Evolutionary conservation across 2,329 filamentous ascomycete species (phyloP).

Genomic region (Neobulgaria alba): DNA sequence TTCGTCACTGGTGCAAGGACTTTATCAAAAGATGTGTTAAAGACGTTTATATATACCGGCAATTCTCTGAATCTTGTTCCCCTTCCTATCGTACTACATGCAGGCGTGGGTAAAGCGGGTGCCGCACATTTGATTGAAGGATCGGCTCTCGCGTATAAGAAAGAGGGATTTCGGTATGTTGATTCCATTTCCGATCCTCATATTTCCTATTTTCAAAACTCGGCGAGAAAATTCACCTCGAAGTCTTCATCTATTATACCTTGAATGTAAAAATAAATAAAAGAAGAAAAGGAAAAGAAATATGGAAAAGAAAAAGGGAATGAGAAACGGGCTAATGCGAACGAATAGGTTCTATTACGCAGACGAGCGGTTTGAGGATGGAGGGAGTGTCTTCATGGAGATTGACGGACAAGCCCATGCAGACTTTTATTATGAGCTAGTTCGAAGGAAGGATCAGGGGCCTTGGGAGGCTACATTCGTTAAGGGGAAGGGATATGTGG

Average conservation of each 20-base stretch:
- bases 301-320: no score
- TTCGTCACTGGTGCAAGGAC: conserved; percentile 27
- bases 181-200: neutral
- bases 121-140: conserved; percentile 27
- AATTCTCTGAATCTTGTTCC: conserved; percentile 28
- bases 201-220: no score
- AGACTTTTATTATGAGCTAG: conserved; percentile 33
- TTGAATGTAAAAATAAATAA: no score
- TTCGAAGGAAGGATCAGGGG: conserved; percentile 31
- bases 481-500: conserved; percentile 25
- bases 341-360: conserved; percentile 41
- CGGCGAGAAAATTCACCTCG: no score
- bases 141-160: conserved; percentile 30
- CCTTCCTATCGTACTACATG: conserved; percentile 27
- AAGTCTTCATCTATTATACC: no score
- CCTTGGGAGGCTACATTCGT: conserved; percentile 39
- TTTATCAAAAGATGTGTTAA: conserved; percentile 22
- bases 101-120: conserved; percentile 35
- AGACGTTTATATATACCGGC: conserved; percentile 38
- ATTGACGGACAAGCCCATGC: conserved; percentile 36
- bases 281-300: no score
- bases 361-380: conserved; percentile 38
- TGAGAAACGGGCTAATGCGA: no score
- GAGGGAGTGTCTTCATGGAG: conserved; percentile 20
- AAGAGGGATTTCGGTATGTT: conserved; percentile 30